Conservation (phyloP, 148 eudicot genomes). For the Dysphania ambrosioides region DNA sequence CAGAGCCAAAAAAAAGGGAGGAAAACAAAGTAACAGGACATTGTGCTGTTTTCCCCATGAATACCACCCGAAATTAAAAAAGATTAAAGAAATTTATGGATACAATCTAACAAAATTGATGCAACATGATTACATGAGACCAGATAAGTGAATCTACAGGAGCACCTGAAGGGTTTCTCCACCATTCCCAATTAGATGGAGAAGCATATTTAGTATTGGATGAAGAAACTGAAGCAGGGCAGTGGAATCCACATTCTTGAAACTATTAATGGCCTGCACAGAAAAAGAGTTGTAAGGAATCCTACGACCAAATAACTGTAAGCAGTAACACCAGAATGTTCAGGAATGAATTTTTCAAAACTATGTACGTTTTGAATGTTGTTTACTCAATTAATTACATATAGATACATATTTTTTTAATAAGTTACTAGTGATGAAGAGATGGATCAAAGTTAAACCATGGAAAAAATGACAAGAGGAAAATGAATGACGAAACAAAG, state of each 20-base stretch:
- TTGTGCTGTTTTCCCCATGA: background rate
- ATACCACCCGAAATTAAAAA: too few relatives aligned
- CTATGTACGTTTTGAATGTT: background rate
- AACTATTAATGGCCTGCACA: conserved; percentile 94
- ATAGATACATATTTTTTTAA: too few relatives aligned
- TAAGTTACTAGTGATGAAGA: background rate
- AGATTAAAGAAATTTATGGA: too few relatives aligned
- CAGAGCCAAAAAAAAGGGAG: background rate
- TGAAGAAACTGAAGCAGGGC: conserved; percentile 99
- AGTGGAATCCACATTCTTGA: conserved; percentile 98
- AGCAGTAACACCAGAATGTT: background rate
- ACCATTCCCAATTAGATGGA: conserved; percentile 96
- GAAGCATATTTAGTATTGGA: conserved; percentile 96
- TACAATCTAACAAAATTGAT: background rate
- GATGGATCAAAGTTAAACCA: background rate
- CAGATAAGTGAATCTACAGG: background rate
- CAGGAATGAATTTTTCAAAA: background rate
- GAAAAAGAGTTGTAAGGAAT: background rate
- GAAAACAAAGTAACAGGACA: background rate
- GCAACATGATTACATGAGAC: background rate
- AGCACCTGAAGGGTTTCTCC: conserved; percentile 98
- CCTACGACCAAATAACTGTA: background rate
- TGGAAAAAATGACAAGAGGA: background rate
- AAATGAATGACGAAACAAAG: background rate
- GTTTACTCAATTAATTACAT: background rate